Evolutionary conservation across 2,329 filamentous ascomycete species (phyloP), one percentile per base, ranked within the genome.

Genomic region (Epichloe scottii): DNA sequence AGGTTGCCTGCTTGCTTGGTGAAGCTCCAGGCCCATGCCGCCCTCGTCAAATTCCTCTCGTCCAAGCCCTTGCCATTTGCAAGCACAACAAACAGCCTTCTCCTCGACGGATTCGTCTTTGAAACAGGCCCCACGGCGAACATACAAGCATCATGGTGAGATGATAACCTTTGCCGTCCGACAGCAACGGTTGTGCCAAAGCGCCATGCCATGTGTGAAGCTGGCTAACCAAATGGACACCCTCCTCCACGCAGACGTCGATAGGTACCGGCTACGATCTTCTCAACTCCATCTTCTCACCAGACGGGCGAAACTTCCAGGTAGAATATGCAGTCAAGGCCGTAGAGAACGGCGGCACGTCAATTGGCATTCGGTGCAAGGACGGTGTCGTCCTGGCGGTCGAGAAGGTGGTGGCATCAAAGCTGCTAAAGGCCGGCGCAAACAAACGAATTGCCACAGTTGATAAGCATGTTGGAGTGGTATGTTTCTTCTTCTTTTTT

Each of bases 211-310:
- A 11, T n/a, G 39, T 48, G 19, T n/a, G 48, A 48, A 43, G 46
- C 43, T 37, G 45, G 52, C 52, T 54, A 45, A 52, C 34, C 19
- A 45, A 19, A 33, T 12, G 39, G 19, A 14, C n/a, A 12, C 26
- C 26, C 15, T 17, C n/a, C 33, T n/a, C 15, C 49, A 23, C 42
- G 38, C 60, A 98, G 93, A 98, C 93, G 66, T 98, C 93, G 67
- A 98, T 98, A 86, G 93, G 93, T 68, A 98, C 93, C 64, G 93
- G 93, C 66, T 98, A 98, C 76, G 93, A 98, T 82, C 85, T 98
- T 64, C 89, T 89, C 69, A 98, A 98, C 81, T 97, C 93, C 66
- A 94, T 97, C 76, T 98, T 97, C 79, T 97, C 93, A 46, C 93
- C 93, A 59, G 93, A 98, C 74, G 93, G 93, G 67, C 87, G 93